Base-by-base conservation (phyloP, 208 protist genomes). In the Crithidia sp. region DNA sequence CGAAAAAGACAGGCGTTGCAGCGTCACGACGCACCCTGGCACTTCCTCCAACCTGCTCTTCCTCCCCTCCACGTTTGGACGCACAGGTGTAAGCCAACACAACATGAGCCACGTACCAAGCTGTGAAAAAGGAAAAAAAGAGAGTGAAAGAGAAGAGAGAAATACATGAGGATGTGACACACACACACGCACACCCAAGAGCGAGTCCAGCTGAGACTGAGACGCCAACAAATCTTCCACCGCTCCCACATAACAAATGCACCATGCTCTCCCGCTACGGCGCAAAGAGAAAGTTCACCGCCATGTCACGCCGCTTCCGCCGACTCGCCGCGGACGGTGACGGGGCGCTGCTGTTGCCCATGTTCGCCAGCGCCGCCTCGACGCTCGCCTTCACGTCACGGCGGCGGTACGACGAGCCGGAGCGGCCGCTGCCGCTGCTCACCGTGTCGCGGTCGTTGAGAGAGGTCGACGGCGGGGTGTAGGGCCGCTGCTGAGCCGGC, bases 341-440 rank as follows among this genome's bases (percentile, higher is more conserved):
- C 12, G 62, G 62, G 2, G 62, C 45, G 36, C 47, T 67, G 45
- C 36, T 67, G 62, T 49, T 67, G 37, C 45, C 53, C 44, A 67
- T 67, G 49, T 45, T 55, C 7, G 62, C 62, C 14, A 67, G 4
- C 0, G 47, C 49, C 4, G 62, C 62, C 62, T 67, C 62, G 36
- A 67, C 62, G 53, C 62, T 67, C 47, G 62, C 62, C 36, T 67
- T 67, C 49, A 67, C 62, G 16, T 67, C 62, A 3, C 62, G 62
- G 47, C 62, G 62, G 62, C 62, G 62, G 47, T 45, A 44, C 36
- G 62, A 67, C 36, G 62, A 56, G 47, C 13, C 53, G 28, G 62
- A 57, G 62, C 62, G 62, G 19, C 47, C 37, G 62, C 62, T 67
- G 44, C 62, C 47, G 49, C 3, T 45, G 36, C 62, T 67, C 36